Base-by-base conservation (phyloP, 2,329 filamentous ascomycete species). In the Ampelomyces quisqualis region DNA sequence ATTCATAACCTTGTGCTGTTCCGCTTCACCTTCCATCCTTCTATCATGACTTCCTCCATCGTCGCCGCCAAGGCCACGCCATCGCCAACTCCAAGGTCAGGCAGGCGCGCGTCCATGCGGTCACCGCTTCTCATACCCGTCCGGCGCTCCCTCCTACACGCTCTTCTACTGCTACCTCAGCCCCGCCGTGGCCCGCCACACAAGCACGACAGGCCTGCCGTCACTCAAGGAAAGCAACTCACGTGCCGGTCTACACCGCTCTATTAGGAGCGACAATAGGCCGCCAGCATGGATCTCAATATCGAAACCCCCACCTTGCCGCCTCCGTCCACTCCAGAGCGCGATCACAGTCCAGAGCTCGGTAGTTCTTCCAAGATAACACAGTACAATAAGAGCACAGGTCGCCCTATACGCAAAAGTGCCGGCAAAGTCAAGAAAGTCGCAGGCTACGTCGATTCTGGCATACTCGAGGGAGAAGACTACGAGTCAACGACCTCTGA, bases 391-490 rank as follows among this genome's bases (percentile, higher is more conserved):
- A 51, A 62, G 31, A 43, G 55, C 38, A 73, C 70, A 7, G 72
- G 72, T 32, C 62, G 72, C 4, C 72, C 72, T 5, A 65, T 74
- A n/a, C 67, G 72, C 28, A 62, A 65, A 22, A 65, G 56, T 22
- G 66, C 68, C n/a, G 67, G 69, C 8, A 60, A 57, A 34, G 64
- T 62, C 40, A 57, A 58, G 35, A 49, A 45, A 10, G 49, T 55
- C 6, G 66, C 58, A 2, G 69, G 62, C n/a, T 74, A 67, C 42
- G 64, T 73, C 14, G 69, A 73, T 40, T 70, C 69, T 10, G 49
- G 62, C 36, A 61, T 71, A 21, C 30, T 58, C 17, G 53, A 55
- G 15, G 68, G 67, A 31, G 52, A 52, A 29, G 68, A 65, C 20
- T 60, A 61, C 29, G 49, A 54, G 2, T 50, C 26, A 47, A 55